Conservation (phyloP, 2,329 filamentous ascomycete species). For the Talaromyces sp. region DNA sequence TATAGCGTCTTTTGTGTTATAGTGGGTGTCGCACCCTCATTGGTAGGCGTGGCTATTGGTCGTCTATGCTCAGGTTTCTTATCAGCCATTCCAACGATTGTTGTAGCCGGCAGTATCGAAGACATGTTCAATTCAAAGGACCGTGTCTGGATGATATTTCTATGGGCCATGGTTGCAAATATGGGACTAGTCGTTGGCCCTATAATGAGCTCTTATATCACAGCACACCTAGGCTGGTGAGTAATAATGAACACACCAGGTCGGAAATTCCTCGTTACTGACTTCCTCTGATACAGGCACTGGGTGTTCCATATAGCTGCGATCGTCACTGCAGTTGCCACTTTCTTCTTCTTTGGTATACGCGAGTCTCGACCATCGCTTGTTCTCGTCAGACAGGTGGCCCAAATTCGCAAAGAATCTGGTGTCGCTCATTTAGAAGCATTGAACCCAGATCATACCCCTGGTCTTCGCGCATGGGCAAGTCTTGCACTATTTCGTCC, state of each 20-base stretch:
- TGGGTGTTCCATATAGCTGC: slow-evolving; percentile 50
- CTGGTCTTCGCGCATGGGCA: slow-evolving; percentile 40
- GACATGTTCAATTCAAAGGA: slow-evolving; percentile 50
- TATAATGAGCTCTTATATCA: slow-evolving; percentile 46
- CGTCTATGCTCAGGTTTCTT: slow-evolving; percentile 47
- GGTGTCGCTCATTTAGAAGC: slow-evolving; percentile 26
- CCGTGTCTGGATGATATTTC: slow-evolving; percentile 49
- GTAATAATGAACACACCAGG: slow-evolving; percentile 1
- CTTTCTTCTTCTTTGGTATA: slow-evolving; percentile 39
- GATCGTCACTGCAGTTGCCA: slow-evolving; percentile 36
- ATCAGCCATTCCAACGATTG: slow-evolving; percentile 50
- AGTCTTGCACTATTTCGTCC: slow-evolving; percentile 43
- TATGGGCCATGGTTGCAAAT: slow-evolving; percentile 46
- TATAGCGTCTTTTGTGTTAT: slow-evolving; percentile 36
- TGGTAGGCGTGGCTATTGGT: slow-evolving; percentile 40
- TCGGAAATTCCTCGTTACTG: neutral
- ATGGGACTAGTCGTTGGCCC: slow-evolving; percentile 48
- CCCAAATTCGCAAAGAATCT: slow-evolving; percentile 27
- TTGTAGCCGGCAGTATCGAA: slow-evolving; percentile 52
- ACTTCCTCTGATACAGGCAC: slow-evolving; percentile 30
- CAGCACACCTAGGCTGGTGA: slow-evolving; percentile 39
- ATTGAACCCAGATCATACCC: slow-evolving; percentile 43
- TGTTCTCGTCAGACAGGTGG: slow-evolving; percentile 40
- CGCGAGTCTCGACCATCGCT: slow-evolving; percentile 49
- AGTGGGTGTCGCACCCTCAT: slow-evolving; percentile 35